Evolutionary conservation across 2,329 filamentous ascomycete genomes (phyloP).

Genomic region (Aureobasidium sp.): DNA sequence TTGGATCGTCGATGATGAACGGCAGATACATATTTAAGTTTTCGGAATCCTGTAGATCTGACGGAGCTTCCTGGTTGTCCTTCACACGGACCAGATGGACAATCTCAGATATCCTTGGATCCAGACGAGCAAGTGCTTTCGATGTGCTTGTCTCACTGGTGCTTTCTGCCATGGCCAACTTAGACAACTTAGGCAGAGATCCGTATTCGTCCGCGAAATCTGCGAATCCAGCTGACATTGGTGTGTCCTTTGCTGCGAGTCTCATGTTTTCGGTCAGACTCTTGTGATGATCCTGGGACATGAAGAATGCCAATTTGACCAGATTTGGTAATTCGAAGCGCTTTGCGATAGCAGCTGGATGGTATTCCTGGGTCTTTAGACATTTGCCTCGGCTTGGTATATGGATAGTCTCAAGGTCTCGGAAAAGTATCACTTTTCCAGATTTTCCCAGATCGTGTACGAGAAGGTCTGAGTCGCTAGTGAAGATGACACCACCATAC

Average conservation of each 20-base stretch:
- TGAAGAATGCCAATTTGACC: conserved; percentile 32
- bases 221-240: conserved; percentile 18
- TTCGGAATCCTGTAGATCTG: conserved; percentile 12
- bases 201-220: conserved; percentile 26
- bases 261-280: conserved; percentile 22
- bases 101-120: conserved; percentile 44
- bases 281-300: conserved; percentile 25
- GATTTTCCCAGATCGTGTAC: conserved; percentile 58
- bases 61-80: conserved; percentile 12
- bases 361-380: conserved; percentile 25
- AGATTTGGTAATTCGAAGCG: conserved; percentile 37
- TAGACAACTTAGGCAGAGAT: conserved; percentile 9
- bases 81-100: conserved; percentile 34
- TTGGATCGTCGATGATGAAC: conserved; percentile 44
- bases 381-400: conserved; percentile 24
- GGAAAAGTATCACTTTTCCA: conserved; percentile 60
- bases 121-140: conserved; percentile 25
- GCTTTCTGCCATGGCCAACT: not conserved
- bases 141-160: not conserved
- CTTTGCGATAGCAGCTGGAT: conserved; percentile 36
- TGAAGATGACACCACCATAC: conserved; percentile 54
- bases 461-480: conserved; percentile 80
- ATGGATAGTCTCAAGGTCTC: conserved; percentile 45
- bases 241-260: conserved; percentile 18
- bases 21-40: conserved; percentile 53